phyloP scores from a whole-genome alignment of 2,329 filamentous ascomycete genomes.

The Microsporum ferrugineum region DNA sequence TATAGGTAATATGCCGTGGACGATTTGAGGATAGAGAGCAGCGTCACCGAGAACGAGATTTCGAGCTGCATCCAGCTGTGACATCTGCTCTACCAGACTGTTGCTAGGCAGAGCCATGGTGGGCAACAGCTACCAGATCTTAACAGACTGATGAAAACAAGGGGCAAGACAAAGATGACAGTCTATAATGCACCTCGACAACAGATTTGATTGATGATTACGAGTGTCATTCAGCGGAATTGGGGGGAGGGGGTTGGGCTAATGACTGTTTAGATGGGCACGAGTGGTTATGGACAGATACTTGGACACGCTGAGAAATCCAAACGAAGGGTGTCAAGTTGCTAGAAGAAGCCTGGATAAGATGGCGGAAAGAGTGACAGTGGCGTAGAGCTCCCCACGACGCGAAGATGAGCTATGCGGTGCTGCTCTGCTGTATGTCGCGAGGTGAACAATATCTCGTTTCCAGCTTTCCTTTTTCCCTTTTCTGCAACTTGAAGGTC shows the following conservation, averaged over 20 bases:
- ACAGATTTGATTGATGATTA: neutral
- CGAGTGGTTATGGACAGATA: neutral
- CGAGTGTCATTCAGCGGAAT: neutral
- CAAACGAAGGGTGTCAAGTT: neutral
- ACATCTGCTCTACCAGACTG: conserved; percentile 62
- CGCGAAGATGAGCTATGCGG: neutral
- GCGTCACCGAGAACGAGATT: conserved; percentile 79
- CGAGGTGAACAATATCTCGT: neutral
- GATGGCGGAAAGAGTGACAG: neutral
- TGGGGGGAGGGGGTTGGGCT: neutral
- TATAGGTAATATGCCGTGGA: conserved; percentile 86
- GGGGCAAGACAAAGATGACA: neutral
- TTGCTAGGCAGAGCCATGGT: conserved; percentile 25
- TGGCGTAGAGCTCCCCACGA: neutral
- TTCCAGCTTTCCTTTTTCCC: neutral
- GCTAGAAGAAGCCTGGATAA: neutral
- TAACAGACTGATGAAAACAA: neutral
- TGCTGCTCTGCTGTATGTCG: neutral
- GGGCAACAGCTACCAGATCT: neutral
- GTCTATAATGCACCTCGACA: neutral
- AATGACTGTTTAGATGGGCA: neutral
- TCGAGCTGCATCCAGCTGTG: conserved; percentile 80
- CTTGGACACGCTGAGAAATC: neutral
- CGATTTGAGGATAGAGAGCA: conserved; percentile 79
- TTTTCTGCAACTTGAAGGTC: neutral